Conservation (phyloP, 2,329 filamentous ascomycete genomes). For the Epichloe festucae region DNA sequence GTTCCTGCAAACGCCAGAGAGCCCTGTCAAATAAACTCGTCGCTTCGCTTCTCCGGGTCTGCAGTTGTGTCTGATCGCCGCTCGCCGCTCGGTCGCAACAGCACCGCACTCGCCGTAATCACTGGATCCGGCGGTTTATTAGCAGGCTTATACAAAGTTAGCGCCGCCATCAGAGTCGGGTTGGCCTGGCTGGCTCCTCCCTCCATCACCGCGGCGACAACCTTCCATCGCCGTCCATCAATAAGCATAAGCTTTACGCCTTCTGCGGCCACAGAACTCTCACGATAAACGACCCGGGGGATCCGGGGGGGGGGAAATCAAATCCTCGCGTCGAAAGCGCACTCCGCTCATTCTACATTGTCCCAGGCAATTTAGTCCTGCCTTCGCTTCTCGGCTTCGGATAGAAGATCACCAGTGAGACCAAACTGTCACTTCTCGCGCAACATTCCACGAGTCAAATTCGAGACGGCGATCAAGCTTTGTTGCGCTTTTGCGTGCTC, state of each 20-base stretch:
- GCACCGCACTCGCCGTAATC: neutral
- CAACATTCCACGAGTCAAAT: neutral
- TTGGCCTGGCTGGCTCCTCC: neutral
- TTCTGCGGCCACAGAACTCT: neutral
- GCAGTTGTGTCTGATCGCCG: neutral
- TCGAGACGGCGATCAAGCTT: neutral
- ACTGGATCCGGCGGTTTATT: neutral
- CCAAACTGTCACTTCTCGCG: neutral
- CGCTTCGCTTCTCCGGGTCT: neutral
- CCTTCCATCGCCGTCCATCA: neutral
- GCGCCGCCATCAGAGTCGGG: too few species aligned
- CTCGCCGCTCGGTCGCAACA: neutral
- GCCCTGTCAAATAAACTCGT: neutral
- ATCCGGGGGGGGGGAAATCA: too few species aligned
- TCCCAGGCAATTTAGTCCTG: neutral
- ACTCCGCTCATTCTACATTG: too few species aligned
- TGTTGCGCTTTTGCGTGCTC: neutral
- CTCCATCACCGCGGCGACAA: constrained; percentile 5
- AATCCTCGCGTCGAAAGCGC: too few species aligned
- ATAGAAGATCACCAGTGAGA: neutral
- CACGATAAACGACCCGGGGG: neutral
- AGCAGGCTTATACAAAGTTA: too few species aligned
- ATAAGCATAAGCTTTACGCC: neutral
- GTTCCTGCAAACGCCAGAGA: neutral
- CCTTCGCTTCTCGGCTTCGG: neutral